phyloP scores from a whole-genome alignment of 805 yeast genomes.

The Candida boleticola region DNA sequence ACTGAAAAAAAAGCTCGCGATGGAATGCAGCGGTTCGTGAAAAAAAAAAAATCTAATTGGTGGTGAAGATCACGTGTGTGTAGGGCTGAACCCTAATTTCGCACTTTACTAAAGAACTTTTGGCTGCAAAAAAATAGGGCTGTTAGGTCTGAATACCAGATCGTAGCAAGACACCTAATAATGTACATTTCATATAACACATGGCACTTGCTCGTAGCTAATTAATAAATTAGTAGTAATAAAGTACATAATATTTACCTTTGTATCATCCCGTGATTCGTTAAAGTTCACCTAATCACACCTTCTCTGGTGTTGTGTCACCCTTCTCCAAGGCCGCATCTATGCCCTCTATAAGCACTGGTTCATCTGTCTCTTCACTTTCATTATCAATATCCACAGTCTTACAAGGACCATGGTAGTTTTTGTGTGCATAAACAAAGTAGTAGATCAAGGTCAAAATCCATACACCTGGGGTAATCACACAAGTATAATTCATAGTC shows the following conservation, averaged over 20 bases:
- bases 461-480: slow-evolving; percentile 63
- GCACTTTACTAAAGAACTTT: too few species aligned
- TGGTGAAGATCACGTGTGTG: not conserved
- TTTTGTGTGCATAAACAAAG: slow-evolving; percentile 48
- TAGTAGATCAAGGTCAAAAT: slow-evolving; percentile 51
- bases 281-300: too few species aligned
- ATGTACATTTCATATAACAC: too few species aligned
- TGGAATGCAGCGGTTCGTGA: not conserved
- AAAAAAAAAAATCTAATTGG: not conserved
- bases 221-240: too few species aligned
- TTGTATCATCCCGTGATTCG: too few species aligned
- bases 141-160: too few species aligned
- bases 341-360: not conserved
- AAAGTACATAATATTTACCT: too few species aligned
- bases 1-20: not conserved
- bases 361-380: not conserved
- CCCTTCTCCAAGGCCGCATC: slow-evolving; percentile 1
- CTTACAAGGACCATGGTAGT: slow-evolving; percentile 54
- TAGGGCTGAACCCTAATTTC: slow-evolving; percentile 2
- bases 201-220: too few species aligned
- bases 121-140: too few species aligned
- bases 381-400: slow-evolving; percentile 4
- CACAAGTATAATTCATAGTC: slow-evolving; percentile 69
- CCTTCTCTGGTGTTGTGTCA: not conserved
- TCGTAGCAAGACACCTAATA: too few species aligned